Percentiles rank a stretch among this genome's conserved stretches.
Conservation (phyloP, 495 filamentous ascomycete genomes). For the Penicillium bialowiezense region DNA sequence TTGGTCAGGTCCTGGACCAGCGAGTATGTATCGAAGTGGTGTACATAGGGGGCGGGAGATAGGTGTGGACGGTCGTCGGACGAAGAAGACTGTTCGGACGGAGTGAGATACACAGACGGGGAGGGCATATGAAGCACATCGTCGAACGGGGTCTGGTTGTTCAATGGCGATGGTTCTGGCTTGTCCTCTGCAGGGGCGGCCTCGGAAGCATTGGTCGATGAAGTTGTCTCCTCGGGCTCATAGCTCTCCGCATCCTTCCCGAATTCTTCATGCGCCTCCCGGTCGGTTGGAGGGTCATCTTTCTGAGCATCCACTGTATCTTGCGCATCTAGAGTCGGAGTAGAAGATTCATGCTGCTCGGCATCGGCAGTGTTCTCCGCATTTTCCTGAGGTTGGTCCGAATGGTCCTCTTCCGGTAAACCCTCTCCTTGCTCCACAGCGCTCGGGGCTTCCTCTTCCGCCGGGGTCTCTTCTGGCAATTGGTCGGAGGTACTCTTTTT, state of each 20-base stretch:
- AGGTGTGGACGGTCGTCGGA: constrained; percentile 58
- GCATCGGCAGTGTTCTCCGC: constrained; percentile 1
- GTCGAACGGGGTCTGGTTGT: constrained; percentile 54
- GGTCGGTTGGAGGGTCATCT: constrained; percentile 10
- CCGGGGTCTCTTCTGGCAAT: constrained; percentile 15
- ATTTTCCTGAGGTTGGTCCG: constrained; percentile 3
- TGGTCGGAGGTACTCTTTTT: constrained; percentile 22
- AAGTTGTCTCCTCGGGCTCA: constrained; percentile 11
- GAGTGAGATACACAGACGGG: constrained; percentile 33
- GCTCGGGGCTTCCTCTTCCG: constrained; percentile 16
- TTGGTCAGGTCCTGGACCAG: constrained; percentile 73
- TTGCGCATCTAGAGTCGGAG: constrained; percentile 7
- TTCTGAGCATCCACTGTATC: constrained; percentile 17
- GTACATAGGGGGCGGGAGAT: constrained; percentile 73
- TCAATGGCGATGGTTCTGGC: constrained; percentile 20
- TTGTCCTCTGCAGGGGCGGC: constrained; percentile 26
- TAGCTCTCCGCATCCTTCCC: constrained; percentile 10
- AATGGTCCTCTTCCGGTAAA: constrained; percentile 11
- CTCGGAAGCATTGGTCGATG: constrained; percentile 23
- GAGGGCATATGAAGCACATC: constrained; percentile 62
- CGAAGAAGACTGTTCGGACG: constrained; percentile 23
- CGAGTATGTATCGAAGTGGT: constrained; percentile 94
- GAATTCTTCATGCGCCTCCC: constrained; percentile 22
- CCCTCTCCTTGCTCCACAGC: constrained; percentile 9
- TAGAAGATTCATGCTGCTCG: neutral